These are phyloP conservation scores for Linnemannia hyalina DNA, from an alignment of 192 early-diverging fungal species.

Conservation along the genomic window DNA sequence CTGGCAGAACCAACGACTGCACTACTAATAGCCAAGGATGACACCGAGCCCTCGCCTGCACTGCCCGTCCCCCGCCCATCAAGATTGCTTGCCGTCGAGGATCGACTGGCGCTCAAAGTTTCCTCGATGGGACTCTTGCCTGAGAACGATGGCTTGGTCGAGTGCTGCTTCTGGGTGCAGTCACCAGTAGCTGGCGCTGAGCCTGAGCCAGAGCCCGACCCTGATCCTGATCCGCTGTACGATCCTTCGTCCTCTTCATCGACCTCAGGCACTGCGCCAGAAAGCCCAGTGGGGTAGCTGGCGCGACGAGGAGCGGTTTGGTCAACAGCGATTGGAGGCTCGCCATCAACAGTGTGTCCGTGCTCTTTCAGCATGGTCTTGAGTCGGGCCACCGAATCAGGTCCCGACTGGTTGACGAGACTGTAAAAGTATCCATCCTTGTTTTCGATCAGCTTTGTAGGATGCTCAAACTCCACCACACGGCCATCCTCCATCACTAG, in stretches of 20 bases:
- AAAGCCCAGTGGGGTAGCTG: neutral
- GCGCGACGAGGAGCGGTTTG: neutral
- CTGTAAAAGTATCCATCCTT: slow-evolving; percentile 56
- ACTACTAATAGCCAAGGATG: slow-evolving; percentile 8
- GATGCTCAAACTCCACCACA: slow-evolving; percentile 62
- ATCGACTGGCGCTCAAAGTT: neutral
- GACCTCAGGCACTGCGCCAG: neutral
- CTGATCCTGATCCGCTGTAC: slow-evolving; percentile 4
- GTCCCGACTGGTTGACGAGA: slow-evolving; percentile 53
- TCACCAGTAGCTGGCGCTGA: neutral
- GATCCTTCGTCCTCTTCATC: slow-evolving; percentile 10
- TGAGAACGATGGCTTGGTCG: neutral
- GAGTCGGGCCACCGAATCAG: slow-evolving; percentile 44
- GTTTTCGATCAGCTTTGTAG: slow-evolving; percentile 51
- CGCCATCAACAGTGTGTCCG: slow-evolving; percentile 38
- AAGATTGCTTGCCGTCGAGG: slow-evolving; percentile 7
- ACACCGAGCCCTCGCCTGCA: neutral
- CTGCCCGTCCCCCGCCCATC: neutral
- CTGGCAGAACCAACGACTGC: neutral
- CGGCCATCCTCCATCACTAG: slow-evolving; percentile 63
- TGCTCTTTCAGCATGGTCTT: slow-evolving; percentile 49
- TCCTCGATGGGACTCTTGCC: neutral
- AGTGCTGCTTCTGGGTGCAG: slow-evolving; percentile 2
- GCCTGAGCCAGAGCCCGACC: neutral
- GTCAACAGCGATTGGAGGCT: slow-evolving; percentile 17